A percentile compares a stretch with the other conserved stretches of the same genome.
These are phyloP conservation scores for Helichrysum umbraculigerum DNA, from an alignment of 129 eudicot species.

Conservation along the genomic window DNA sequence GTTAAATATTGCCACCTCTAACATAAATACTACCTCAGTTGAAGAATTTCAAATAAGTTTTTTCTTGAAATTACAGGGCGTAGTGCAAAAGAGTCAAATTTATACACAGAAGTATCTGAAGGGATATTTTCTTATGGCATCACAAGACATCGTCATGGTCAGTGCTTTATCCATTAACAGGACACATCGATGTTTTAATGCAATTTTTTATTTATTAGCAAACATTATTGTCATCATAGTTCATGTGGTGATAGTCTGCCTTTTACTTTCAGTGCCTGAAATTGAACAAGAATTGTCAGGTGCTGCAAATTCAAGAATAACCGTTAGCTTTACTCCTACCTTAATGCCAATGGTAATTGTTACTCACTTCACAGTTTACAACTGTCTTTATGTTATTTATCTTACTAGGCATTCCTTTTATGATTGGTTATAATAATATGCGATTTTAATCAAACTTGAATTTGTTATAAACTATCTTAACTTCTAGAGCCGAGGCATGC, in stretches of 20 bases:
- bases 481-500: conserved; percentile 97
- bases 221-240: not conserved
- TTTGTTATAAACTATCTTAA: not conserved
- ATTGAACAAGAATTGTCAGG: conserved; percentile 95
- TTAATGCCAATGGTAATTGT: conserved; percentile 90
- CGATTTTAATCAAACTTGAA: not conserved
- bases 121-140: conserved; percentile 96
- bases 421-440: conserved; percentile 2
- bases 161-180: not conserved
- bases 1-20: not conserved
- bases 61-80: conserved; percentile 66
- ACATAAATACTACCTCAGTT: not conserved
- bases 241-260: conserved; percentile 8
- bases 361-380: conserved; percentile 13
- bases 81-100: conserved; percentile 96
- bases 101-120: conserved; percentile 95
- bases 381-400: conserved; percentile 2
- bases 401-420: not conserved
- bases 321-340: conserved; percentile 96
- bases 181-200: conserved; percentile 1
- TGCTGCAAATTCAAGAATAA: conserved; percentile 70
- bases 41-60: not conserved
- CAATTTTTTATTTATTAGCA: not conserved
- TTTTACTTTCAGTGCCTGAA: conserved; percentile 78
- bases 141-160: conserved; percentile 98